phyloP scores from a whole-genome alignment of 73 alveolate species.

The Stentor roeselii region DNA sequence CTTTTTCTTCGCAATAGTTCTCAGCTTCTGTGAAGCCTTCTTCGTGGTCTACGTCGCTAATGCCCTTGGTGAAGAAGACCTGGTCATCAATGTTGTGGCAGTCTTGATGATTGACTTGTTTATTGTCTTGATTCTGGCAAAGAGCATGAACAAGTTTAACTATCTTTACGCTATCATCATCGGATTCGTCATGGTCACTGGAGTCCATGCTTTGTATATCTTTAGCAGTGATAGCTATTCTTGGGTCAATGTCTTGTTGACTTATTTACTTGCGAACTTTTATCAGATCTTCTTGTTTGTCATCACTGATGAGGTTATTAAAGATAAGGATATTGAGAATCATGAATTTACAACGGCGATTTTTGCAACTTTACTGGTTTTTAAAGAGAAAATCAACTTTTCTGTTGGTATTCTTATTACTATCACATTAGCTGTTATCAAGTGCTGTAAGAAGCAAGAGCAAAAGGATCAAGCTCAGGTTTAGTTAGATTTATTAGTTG shows the following conservation, averaged over 20 bases:
- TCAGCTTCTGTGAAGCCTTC: not conserved
- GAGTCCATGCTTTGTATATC: not conserved
- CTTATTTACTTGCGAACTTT: not conserved
- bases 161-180: not conserved
- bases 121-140: not conserved
- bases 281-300: not conserved
- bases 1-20: not conserved
- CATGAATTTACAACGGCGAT: not conserved
- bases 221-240: not conserved
- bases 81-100: not conserved
- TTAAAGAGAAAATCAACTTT: not conserved
- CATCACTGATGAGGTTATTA: not conserved
- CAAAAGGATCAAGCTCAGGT: too few species aligned
- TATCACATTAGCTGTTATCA: not conserved
- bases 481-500: too few species aligned
- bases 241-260: not conserved
- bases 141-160: not conserved
- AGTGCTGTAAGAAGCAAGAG: not conserved
- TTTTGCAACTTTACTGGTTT: not conserved
- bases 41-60: not conserved
- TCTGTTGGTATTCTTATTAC: not conserved
- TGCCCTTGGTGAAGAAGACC: not conserved
- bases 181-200: not conserved
- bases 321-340: not conserved
- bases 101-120: not conserved